These are phyloP conservation scores for Mycena metata DNA, from an alignment of 768 basidiomycete genomes.

Conservation along the genomic window DNA sequence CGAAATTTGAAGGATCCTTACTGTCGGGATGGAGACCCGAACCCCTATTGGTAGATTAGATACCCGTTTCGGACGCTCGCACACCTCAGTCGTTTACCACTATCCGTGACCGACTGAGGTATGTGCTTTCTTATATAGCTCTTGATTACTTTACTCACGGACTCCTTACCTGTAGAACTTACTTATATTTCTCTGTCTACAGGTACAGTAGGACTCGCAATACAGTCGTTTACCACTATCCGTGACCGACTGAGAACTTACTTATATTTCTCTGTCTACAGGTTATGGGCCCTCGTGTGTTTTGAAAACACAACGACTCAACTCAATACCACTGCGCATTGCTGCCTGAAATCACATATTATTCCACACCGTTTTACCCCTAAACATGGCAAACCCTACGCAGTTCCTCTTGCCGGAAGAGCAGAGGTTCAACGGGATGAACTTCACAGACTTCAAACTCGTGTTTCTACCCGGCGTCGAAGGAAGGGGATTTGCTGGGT, in stretches of 20 bases:
- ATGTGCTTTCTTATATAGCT: no score
- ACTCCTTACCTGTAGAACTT: conserved; percentile 4
- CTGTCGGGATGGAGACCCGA: neutral
- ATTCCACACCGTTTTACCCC: conserved; percentile 1
- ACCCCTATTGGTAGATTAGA: no score
- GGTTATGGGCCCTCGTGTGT: conserved; percentile 10
- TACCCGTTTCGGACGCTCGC: no score
- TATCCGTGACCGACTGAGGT: no score
- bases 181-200: neutral
- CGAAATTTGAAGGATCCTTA: no score
- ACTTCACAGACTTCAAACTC: neutral
- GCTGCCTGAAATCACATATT: neutral
- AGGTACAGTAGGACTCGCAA: no score
- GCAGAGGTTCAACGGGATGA: conserved; percentile 5
- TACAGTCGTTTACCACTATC: no score
- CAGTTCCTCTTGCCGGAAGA: conserved; percentile 1
- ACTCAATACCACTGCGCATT: neutral
- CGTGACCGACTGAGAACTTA: no score
- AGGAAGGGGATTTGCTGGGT: conserved; percentile 1
- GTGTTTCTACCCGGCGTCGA: neutral
- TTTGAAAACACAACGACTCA: conserved; percentile 1
- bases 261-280: conserved; percentile 5
- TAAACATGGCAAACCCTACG: conserved; percentile 1
- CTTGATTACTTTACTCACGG: neutral
- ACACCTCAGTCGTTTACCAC: no score